phyloP scores from a whole-genome alignment of 2,329 filamentous ascomycete species.

The Fusarium aywerte region DNA sequence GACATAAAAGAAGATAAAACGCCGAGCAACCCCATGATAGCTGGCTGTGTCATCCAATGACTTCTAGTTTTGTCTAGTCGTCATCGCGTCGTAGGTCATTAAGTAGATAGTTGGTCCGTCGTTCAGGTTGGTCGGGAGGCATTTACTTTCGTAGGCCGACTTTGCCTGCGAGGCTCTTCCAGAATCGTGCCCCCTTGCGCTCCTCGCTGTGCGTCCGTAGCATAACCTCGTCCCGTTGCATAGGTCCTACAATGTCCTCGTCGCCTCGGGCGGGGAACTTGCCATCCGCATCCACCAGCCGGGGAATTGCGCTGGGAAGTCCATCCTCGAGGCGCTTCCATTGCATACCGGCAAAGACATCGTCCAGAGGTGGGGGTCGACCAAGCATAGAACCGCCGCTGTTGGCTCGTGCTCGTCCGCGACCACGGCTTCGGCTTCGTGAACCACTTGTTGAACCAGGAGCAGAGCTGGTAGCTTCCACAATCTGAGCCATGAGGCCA shows the following conservation, averaged over 20 bases:
- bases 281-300: constrained; percentile 75
- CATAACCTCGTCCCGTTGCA: constrained; percentile 73
- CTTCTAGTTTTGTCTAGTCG: constrained; percentile 38
- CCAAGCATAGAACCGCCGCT: constrained; percentile 56
- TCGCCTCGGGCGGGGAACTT: constrained; percentile 92
- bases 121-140: constrained; percentile 8
- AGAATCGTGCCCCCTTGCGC: constrained; percentile 58
- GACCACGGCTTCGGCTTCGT: constrained; percentile 55
- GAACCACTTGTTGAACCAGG: constrained; percentile 45
- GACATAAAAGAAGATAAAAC: constrained; percentile 34
- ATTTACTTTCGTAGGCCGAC: constrained; percentile 51
- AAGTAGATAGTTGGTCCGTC: constrained; percentile 32
- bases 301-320: constrained; percentile 72
- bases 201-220: constrained; percentile 58
- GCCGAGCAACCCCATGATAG: constrained; percentile 36
- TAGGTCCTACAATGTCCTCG: constrained; percentile 92
- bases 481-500: constrained; percentile 66
- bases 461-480: constrained; percentile 50
- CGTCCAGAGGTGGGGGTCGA: constrained; percentile 51
- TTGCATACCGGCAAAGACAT: constrained; percentile 56
- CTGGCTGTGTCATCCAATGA: constrained; percentile 30
- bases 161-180: constrained; percentile 61
- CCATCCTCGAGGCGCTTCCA: constrained; percentile 63
- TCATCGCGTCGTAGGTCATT: constrained; percentile 42
- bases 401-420: constrained; percentile 52